These are phyloP conservation scores for Saccharomycopsis sp. DNA, from an alignment of 805 yeast genomes.

Conservation along the genomic window DNA sequence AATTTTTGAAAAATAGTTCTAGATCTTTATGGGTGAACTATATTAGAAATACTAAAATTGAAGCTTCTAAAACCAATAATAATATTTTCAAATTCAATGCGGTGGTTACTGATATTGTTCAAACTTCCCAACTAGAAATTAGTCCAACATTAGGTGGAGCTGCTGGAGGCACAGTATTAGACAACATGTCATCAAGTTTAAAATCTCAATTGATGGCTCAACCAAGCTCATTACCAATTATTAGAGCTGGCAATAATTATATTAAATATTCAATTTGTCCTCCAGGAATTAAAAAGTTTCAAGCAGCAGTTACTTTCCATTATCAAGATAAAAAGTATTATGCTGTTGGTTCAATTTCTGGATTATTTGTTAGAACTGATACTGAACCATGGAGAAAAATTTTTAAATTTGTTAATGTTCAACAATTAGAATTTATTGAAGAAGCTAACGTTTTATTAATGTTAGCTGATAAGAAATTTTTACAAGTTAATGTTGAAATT, in stretches of 20 bases:
- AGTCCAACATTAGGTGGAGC: too few relatives aligned
- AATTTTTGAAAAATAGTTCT: constrained; percentile 4
- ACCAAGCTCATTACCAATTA: constrained; percentile 3
- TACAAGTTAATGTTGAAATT: constrained; percentile 8
- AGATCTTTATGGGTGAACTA: constrained; percentile 10
- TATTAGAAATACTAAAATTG: constrained; percentile 2
- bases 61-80: background rate
- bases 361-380: constrained; percentile 9
- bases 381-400: constrained; percentile 9
- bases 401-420: constrained; percentile 3
- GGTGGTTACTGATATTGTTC: constrained; percentile 1
- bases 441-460: constrained; percentile 10
- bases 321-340: constrained; percentile 3
- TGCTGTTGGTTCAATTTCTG: constrained; percentile 7
- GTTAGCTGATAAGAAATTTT: constrained; percentile 14
- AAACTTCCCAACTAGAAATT: background rate
- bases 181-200: background rate
- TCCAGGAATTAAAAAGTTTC: background rate
- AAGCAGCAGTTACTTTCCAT: background rate
- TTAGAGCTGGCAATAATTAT: constrained; percentile 3
- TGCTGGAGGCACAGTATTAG: background rate
- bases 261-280: constrained; percentile 1
- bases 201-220: background rate
- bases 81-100: constrained; percentile 4
- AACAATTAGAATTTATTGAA: constrained; percentile 7